Conservation (phyloP, 129 eudicot species). For the Saussurea involucrata region DNA sequence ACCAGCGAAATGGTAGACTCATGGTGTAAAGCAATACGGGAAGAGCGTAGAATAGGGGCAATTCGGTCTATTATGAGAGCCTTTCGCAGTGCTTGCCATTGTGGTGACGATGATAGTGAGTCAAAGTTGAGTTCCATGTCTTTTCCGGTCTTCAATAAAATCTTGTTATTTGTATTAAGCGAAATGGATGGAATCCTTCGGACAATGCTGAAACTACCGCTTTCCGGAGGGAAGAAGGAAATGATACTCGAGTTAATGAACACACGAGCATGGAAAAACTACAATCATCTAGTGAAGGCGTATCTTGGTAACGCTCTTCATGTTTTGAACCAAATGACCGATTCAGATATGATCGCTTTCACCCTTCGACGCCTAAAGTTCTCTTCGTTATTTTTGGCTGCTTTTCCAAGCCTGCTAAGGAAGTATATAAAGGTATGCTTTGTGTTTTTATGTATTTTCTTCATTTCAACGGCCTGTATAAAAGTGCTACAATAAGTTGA, state of each 20-base stretch:
- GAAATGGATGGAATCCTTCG: slow-evolving; percentile 93
- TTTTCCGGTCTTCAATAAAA: slow-evolving; percentile 81
- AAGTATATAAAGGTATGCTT: slow-evolving; percentile 79
- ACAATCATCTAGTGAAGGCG: slow-evolving; percentile 80
- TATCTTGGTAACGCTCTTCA: slow-evolving; percentile 93
- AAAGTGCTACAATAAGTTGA: not conserved
- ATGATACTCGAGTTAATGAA: slow-evolving; percentile 46
- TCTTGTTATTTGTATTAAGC: slow-evolving; percentile 63
- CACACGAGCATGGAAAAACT: slow-evolving; percentile 76
- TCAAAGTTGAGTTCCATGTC: slow-evolving; percentile 74
- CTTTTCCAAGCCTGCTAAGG: slow-evolving; percentile 85
- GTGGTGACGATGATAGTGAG: slow-evolving; percentile 75
- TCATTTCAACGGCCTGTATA: not conserved
- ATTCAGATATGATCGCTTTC: slow-evolving; percentile 77
- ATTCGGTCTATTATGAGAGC: slow-evolving; percentile 84
- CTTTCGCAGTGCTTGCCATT: slow-evolving; percentile 84
- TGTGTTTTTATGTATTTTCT: not conserved
- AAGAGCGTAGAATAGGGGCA: slow-evolving; percentile 60
- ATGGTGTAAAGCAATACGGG: slow-evolving; percentile 61
- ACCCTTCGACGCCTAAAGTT: slow-evolving; percentile 61
- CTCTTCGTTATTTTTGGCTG: slow-evolving; percentile 85
- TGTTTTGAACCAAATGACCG: slow-evolving; percentile 94
- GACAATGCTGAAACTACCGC: slow-evolving; percentile 58
- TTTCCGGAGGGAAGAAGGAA: slow-evolving; percentile 86
- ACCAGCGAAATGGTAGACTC: slow-evolving; percentile 92